Conservation (phyloP, 768 basidiomycete genomes). For the Trametopsis cervina region DNA sequence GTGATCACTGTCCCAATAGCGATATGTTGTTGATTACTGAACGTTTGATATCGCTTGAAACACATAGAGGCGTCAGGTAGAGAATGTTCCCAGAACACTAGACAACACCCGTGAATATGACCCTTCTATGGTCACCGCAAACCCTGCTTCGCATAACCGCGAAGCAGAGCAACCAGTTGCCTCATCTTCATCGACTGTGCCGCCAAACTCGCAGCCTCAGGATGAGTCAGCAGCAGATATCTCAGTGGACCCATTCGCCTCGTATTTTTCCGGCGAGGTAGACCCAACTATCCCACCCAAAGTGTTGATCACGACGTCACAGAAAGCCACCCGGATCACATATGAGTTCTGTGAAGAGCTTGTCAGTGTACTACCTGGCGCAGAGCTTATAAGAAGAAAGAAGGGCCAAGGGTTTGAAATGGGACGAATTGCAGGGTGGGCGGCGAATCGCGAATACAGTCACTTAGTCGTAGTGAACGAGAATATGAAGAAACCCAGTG, state of each 20-base stretch:
- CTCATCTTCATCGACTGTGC: conserved; percentile 25
- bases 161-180: conserved; percentile 17
- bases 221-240: conserved; percentile 65
- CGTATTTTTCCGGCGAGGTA: conserved; percentile 62
- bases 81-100: conserved; percentile 86
- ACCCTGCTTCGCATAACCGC: conserved; percentile 28
- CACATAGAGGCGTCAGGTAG: conserved; percentile 66
- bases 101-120: conserved; percentile 91
- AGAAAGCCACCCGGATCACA: conserved; percentile 80
- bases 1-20: conserved; percentile 10
- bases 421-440: conserved; percentile 90
- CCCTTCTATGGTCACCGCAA: conserved; percentile 54
- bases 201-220: conserved; percentile 25
- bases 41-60: background rate
- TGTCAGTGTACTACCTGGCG: conserved; percentile 84
- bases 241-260: conserved; percentile 68
- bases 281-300: conserved; percentile 75
- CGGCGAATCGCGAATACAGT: conserved; percentile 79
- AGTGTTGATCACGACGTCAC: conserved; percentile 85
- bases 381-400: conserved; percentile 80
- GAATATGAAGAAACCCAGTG: conserved; percentile 90
- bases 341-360: conserved; percentile 93
- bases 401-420: conserved; percentile 89
- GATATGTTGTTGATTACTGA: background rate
- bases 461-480: conserved; percentile 93